phyloP scores from a whole-genome alignment of 2,329 filamentous ascomycete genomes.

The Fusarium hainanense region DNA sequence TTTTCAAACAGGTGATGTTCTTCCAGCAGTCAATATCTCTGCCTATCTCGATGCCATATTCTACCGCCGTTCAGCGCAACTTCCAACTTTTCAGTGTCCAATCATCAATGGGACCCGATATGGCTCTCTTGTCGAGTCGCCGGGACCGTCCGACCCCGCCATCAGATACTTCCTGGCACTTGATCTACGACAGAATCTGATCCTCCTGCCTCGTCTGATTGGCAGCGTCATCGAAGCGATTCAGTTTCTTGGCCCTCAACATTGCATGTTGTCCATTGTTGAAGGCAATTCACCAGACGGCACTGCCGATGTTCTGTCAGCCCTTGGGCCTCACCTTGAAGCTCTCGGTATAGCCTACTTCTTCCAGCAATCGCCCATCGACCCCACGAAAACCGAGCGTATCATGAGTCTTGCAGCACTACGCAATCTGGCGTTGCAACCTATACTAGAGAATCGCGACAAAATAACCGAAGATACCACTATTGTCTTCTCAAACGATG shows the following conservation, averaged over 20 bases:
- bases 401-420: not conserved
- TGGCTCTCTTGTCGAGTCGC: not conserved
- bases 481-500: slow-evolving; percentile 64
- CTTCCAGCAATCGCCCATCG: not conserved
- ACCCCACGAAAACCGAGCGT: not conserved
- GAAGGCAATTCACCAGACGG: not conserved
- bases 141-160: not conserved
- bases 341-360: not conserved
- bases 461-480: slow-evolving; percentile 49
- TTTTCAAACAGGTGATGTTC: not conserved
- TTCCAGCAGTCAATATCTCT: not conserved
- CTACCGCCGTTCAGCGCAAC: not conserved
- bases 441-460: not conserved
- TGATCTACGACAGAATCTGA: not conserved
- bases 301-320: not conserved
- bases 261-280: not conserved
- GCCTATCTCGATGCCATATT: not conserved
- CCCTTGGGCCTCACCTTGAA: not conserved
- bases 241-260: not conserved
- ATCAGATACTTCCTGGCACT: not conserved
- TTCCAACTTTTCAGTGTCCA: not conserved
- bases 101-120: not conserved
- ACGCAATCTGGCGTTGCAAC: not conserved
- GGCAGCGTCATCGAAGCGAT: not conserved
- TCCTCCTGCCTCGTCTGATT: not conserved